Evolutionary conservation across 2,329 filamentous ascomycete genomes (phyloP).

Genomic region (Aspergillus sp.): DNA sequence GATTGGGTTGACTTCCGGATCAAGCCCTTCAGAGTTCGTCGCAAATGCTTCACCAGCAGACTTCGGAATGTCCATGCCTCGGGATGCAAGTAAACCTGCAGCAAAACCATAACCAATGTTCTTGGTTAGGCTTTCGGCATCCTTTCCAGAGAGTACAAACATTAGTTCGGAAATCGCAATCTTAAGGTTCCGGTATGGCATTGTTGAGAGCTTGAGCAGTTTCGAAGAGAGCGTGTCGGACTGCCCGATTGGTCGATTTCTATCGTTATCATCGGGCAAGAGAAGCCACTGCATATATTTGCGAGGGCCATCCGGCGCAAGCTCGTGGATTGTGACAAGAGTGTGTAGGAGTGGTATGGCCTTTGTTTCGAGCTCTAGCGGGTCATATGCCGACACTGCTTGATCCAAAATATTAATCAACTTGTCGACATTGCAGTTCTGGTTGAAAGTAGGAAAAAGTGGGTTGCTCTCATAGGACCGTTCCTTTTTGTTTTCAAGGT

Average conservation of each 20-base stretch:
- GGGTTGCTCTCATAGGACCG: constrained; percentile 47
- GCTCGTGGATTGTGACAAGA: constrained; percentile 68
- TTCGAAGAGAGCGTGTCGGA: constrained; percentile 72
- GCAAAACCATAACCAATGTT: constrained; percentile 96
- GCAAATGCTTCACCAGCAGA: constrained; percentile 60
- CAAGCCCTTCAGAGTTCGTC: constrained; percentile 24
- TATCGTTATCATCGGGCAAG: constrained; percentile 74
- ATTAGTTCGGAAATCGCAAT: constrained; percentile 75
- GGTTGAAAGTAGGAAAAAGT: constrained; percentile 66
- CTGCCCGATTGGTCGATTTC: constrained; percentile 73
- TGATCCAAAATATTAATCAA: constrained; percentile 70
- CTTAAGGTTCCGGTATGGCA: constrained; percentile 70
- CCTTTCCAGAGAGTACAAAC: constrained; percentile 81
- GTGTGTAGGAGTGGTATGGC: constrained; percentile 73
- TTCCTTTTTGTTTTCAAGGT: constrained; percentile 59
- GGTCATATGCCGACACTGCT: constrained; percentile 62
- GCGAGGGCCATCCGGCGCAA: constrained; percentile 64
- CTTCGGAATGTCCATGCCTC: constrained; percentile 75
- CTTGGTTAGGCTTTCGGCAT: constrained; percentile 76
- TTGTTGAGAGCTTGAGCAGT: constrained; percentile 75
- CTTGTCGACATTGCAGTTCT: constrained; percentile 60
- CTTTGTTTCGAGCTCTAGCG: constrained; percentile 69
- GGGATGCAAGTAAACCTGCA: constrained; percentile 82
- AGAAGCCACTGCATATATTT: constrained; percentile 64
- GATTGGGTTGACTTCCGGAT: constrained; percentile 68